Base-by-base conservation (phyloP, 495 filamentous ascomycete genomes). In the Penicillium cinerascens region DNA sequence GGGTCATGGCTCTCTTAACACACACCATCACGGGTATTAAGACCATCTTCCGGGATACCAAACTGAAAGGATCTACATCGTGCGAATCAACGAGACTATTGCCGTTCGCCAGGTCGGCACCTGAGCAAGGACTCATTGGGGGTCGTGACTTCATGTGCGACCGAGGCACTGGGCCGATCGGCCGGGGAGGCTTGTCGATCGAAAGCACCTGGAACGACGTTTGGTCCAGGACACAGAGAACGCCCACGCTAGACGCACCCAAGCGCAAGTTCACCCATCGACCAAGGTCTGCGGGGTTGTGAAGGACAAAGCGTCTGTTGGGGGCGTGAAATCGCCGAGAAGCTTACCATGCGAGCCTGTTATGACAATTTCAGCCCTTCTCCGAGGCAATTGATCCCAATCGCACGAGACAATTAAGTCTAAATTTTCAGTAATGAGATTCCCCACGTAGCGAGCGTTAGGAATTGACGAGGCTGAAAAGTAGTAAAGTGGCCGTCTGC, bases 61-160 rank as follows among this genome's bases (percentile, higher is more conserved):
- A 21, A 7, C 26, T 33, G 17, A 11, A 23, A 38, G 15, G 29
- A 42, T 42, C 39, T 39, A 49, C 55, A 52, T 44, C 16, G 21
- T 20, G 16, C n/a, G 16, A 38, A 42, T 10, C 26, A 22, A 17
- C 40, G 5, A 42, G 37, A n/a, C 13, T 25, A 44, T 23, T 55
- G 20, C 40, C 41, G 44, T 10, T 37, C 48, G 42, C 3, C 5
- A 13, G 44, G 27, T 47, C 57, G 42, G 18, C 44, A 49, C 44
- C 40, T 48, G 42, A 23, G 26, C 17, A 18, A 48, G 38, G 42
- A 20, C 49, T 50, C 37, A 53, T 49, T 39, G 47, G 39, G 48
- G 33, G 52, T n/a, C 27, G 18, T 46, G 39, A 26, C 55, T 55
- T 59, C 59, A 62, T 62, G 55, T 62, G 59, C 42, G 59, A 62